Base-by-base conservation (phyloP, 169 alveolate species). In the Theileria orientalis region DNA sequence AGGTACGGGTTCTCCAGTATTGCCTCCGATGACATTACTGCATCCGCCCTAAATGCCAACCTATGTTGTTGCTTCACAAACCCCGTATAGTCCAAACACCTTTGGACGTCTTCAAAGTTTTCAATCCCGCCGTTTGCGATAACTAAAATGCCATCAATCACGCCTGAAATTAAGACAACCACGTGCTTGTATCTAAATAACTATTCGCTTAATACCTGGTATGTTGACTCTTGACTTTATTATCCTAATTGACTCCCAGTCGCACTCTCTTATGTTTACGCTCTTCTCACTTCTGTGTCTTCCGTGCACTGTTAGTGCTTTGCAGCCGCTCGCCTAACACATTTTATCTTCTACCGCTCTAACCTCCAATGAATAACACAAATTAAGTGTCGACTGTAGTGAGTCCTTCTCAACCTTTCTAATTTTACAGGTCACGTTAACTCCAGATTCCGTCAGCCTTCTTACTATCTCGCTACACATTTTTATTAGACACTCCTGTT, bases 81-180 rank as follows among this genome's bases (percentile, higher is more conserved):
- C 78, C 95, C 95, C 9, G 98, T 95, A 76, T 91, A 92, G 52
- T 93, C 94, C 41, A 95, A 74, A 52, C 97, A 94, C 63, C 86
- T 88, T 54, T 80, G 69, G 25, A 91, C 88, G 80, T 95, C 98
- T 46, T 92, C 95, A 70, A 83, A 93, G 23, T 79, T 60, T 41
- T 83, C 93, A 42, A 95, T 90, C 19, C 97, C 97, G n/a, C 98
- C 98, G 87, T 95, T 95, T 37, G 98, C 97, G 60, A 95, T 92
- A 52, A 95, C 93, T 78, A 57, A 49, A 49, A 1, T 21, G 60
- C 25, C n/a, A 0, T 49, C 19, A 49, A 49, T 2, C 19, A 9
- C 2, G 16, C 16, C 14, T 44, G 52, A 14, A 14, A 44, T 16
- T 44, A 16, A 14, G 52, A 16, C 52, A 14, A 14, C 52, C n/a